Base-by-base conservation (phyloP, 192 early-diverging fungal species). In the Dimargaris xerosporica region DNA sequence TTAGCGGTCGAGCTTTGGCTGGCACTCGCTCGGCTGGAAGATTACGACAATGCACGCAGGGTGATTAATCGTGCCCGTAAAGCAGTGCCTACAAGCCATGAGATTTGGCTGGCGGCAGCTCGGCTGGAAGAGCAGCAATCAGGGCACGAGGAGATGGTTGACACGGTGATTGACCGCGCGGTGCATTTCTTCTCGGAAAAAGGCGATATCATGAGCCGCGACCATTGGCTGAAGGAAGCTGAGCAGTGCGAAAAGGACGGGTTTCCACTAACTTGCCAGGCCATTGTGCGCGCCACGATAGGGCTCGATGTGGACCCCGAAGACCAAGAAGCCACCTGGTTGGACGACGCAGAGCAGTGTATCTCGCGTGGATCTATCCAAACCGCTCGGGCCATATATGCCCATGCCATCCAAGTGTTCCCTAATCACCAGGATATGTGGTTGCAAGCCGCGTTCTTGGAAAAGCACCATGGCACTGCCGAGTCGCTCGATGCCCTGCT, bases 41-140 rank as follows among this genome's bases (percentile, higher is more conserved):
- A 83, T 0, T 91, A 93, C 61, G 84, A 85, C 11, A 88, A 91
- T 62, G 96, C 94, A 0, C 81, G 86, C 61, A 83, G 78, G 41
- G 92, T 99, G 19, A 73, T 99, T 30, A 99, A 97, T 69, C 83
- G 88, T 34, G 96, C 94, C 0, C 87, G 91, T 13, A 69, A 74
- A 29, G 78, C 80, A 5, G 84, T 92, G 42, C 92, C 93, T 19
- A 91, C 91, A 0, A 85, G 82, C 56, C 90, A 93, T 73, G 96
- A 97, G 54, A 80, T 99, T 48, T 99, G 93, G 92, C 85, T 99
- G 28, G 83, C 90, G 2, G 96, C 90, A 26, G 93, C 94, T 19
- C 80, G 86, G 62, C 79, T 99, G 12, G 89, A 93, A 67, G 93
- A 96, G 70, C 80, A 90, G 52, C 78, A 92, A 47, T 16, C 41